Evolutionary conservation across 1,284 basidiomycete genomes (phyloP).

Genomic region (Malassezia cuniculi): DNA sequence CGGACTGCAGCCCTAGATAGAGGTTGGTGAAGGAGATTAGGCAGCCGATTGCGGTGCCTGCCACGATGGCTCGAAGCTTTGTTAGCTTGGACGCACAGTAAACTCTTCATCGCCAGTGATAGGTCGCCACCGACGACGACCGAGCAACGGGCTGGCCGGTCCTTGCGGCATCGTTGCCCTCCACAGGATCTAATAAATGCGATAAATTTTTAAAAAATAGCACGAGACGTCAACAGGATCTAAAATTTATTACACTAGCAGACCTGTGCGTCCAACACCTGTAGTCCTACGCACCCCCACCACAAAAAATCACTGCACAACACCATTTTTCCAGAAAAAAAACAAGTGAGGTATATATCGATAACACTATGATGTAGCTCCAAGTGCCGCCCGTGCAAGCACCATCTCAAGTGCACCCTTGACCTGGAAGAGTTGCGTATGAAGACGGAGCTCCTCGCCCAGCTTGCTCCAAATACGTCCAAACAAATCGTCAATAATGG

Average conservation of each 20-base stretch:
- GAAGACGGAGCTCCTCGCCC: slow-evolving; percentile 73
- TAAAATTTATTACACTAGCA: too few relatives aligned
- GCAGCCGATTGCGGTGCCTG: slow-evolving; percentile 59
- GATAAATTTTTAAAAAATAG: too few relatives aligned
- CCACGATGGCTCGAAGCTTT: slow-evolving; percentile 48
- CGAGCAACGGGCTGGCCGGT: too few relatives aligned
- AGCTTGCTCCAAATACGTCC: slow-evolving; percentile 71
- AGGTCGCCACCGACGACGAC: too few relatives aligned
- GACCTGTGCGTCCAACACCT: too few relatives aligned
- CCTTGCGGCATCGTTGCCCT: too few relatives aligned
- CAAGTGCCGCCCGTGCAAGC: slow-evolving; percentile 46
- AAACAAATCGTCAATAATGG: slow-evolving; percentile 73
- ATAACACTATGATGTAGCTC: slow-evolving; percentile 11
- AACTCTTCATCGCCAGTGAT: slow-evolving; percentile 6
- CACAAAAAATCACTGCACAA: too few relatives aligned
- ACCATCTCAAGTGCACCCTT: slow-evolving; percentile 89
- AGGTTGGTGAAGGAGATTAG: slow-evolving; percentile 63
- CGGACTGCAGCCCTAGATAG: slow-evolving; percentile 64
- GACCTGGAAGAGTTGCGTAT: slow-evolving; percentile 69
- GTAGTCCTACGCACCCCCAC: too few relatives aligned
- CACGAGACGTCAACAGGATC: too few relatives aligned
- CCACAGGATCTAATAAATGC: too few relatives aligned
- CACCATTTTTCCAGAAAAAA: background rate
- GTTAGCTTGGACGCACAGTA: background rate
- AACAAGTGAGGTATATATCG: background rate